Conservation (phyloP, 768 basidiomycete genomes). For the Calocybe cyanea region DNA sequence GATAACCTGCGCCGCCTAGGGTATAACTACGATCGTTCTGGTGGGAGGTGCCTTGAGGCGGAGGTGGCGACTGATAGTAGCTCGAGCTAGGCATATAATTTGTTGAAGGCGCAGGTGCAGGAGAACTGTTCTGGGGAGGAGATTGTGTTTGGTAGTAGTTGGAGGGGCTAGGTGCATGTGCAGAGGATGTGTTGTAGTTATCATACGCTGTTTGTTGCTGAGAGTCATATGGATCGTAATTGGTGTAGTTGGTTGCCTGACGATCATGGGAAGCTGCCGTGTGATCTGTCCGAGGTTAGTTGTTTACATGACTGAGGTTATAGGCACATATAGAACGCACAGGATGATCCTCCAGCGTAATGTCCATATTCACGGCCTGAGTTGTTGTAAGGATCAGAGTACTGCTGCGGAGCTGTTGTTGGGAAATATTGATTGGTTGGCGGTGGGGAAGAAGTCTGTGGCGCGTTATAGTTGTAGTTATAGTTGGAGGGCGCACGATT, state of each 20-base stretch:
- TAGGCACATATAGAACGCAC: conserved; percentile 33
- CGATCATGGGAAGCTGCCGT: conserved; percentile 49
- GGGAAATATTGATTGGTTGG: conserved; percentile 32
- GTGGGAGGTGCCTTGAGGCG: conserved; percentile 15
- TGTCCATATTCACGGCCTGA: conserved; percentile 48
- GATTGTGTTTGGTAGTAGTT: too few species aligned
- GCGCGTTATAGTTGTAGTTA: conserved; percentile 22
- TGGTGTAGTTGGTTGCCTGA: conserved; percentile 41
- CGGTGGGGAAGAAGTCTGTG: conserved; percentile 25
- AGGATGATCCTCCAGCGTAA: conserved; percentile 45
- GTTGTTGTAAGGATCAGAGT: conserved; percentile 30
- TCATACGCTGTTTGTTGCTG: conserved; percentile 23
- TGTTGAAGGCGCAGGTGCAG: conserved; percentile 23
- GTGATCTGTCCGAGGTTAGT: conserved; percentile 41
- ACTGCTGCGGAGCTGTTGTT: conserved; percentile 27
- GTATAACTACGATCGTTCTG: conserved; percentile 51
- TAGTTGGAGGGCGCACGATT: conserved; percentile 24
- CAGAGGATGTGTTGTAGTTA: conserved; percentile 14
- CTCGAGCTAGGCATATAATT: conserved; percentile 18
- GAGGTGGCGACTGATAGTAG: conserved; percentile 35
- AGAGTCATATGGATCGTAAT: conserved; percentile 48
- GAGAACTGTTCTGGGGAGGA: too few species aligned
- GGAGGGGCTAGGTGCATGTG: too few species aligned
- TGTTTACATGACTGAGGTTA: conserved; percentile 1
- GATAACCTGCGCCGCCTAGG: conserved; percentile 53